Evolutionary conservation across 1,284 basidiomycete genomes (phyloP), one percentile per base, ranked within the genome.

Genomic region (Ceraceosorus guamensis): DNA sequence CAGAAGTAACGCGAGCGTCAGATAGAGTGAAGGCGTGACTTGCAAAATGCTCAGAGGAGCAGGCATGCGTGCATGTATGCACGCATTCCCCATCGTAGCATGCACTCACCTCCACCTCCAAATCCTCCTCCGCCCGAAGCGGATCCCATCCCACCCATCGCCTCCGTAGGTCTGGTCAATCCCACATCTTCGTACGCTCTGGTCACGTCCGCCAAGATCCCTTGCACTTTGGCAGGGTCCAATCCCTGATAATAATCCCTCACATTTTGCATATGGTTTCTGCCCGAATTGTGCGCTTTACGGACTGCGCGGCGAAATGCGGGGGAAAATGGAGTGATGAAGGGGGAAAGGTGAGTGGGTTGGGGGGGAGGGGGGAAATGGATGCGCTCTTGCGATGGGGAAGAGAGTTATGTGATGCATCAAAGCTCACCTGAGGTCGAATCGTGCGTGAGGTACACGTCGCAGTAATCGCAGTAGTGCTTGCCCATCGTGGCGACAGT

Each of bases 201-300:
- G 46, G 89, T 89, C 76, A 98, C 91, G 76, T 91, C 89, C 82
- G 97, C 91, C 75, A 96, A 92, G 76, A 95, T 90, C 68, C 80
- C 89, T 78, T 97, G 92, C 11, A 92, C 89, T 78, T 93, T 91
- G 80, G 95, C 90, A 76, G 93, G 90, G 57, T 91, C 91, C 59
- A 97, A 83, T 4, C 88, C 90, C 33, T 90, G 88, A 79, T 97
- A 98, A 78, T 97, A 98, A 71, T 98, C 93, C 64, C 91, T 82
- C 60, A 98, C 93, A 75, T 98, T 98, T 51, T 89, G 82, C 45
- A 97, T 82, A 76, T 98, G 93, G 79, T 98, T 98, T 59, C 92
- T 83, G 60, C 93, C 93, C 63, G 86, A 90, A 79, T 97, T 97
- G 79, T 98, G 93, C 48, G 93, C 93, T 79, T 96, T 96, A 65